Percentiles rank a stretch among this genome's conserved stretches.
phyloP scores from a whole-genome alignment of 257 asterid species.

The Avicennia marina region DNA sequence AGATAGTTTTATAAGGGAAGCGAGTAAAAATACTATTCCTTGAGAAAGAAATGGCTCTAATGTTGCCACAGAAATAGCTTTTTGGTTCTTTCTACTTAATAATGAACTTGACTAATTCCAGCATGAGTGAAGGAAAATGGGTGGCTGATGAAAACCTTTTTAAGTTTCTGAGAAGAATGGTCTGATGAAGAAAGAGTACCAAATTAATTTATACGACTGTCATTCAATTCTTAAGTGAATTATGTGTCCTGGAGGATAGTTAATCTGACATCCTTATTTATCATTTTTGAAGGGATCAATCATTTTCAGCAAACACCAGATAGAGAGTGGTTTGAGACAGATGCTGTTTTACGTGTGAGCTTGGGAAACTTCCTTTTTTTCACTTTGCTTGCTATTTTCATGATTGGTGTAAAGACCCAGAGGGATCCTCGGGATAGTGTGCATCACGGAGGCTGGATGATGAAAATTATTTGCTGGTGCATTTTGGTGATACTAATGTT shows the following conservation, averaged over 20 bases:
- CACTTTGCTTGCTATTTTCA: constrained; percentile 69
- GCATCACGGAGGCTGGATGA: constrained; percentile 99
- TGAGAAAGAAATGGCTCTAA: too few relatives aligned
- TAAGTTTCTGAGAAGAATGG: too few relatives aligned
- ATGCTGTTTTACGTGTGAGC: constrained; percentile 93
- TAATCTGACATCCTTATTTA: constrained; percentile 9
- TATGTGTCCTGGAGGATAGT: background rate
- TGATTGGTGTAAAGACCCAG: constrained; percentile 87
- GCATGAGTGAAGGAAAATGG: too few relatives aligned
- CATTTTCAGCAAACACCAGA: constrained; percentile 88
- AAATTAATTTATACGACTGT: too few relatives aligned
- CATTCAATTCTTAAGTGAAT: background rate
- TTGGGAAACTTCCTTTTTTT: constrained; percentile 90
- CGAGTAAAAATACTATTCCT: too few relatives aligned
- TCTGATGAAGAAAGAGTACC: too few relatives aligned
- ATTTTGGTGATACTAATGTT: constrained; percentile 83
- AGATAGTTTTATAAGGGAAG: too few relatives aligned
- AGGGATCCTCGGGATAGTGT: constrained; percentile 84
- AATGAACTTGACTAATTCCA: too few relatives aligned
- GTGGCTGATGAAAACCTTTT: too few relatives aligned
- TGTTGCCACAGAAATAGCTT: too few relatives aligned
- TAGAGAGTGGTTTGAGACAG: constrained; percentile 95
- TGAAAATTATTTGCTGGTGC: constrained; percentile 86
- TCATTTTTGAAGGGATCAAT: constrained; percentile 69
- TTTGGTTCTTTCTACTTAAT: too few relatives aligned